Conservation (phyloP, 2,329 filamentous ascomycete species). For the Seiridium unicorne region DNA sequence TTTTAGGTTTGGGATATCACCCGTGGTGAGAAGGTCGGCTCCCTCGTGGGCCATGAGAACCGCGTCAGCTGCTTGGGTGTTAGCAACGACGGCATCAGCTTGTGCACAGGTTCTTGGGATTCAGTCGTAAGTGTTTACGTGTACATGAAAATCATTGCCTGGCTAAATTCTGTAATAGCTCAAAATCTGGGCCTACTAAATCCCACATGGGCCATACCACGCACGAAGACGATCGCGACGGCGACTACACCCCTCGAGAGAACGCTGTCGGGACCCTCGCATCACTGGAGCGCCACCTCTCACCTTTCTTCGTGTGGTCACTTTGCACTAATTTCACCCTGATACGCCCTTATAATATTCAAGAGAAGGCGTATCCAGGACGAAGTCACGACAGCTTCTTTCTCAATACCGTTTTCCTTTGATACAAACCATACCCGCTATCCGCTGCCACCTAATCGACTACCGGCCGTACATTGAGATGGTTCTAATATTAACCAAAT, state of each 20-base stretch:
- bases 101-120: conserved; percentile 99
- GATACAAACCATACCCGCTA: conserved; percentile 20
- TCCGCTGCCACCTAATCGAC: conserved; percentile 20
- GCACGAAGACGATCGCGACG: conserved; percentile 1
- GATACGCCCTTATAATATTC: conserved; percentile 38
- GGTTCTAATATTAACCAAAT: conserved; percentile 14
- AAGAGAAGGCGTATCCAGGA: conserved; percentile 41
- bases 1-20: conserved; percentile 93
- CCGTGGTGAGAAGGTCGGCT: conserved; percentile 94
- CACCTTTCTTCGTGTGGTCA: conserved; percentile 18
- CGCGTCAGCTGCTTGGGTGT: conserved; percentile 97
- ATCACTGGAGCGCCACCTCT: conserved; percentile 10
- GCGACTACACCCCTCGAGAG: conserved; percentile 8
- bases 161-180: conserved; percentile 53
- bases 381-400: conserved; percentile 46
- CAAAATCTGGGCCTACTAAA: conserved; percentile 84
- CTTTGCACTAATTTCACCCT: conserved; percentile 37
- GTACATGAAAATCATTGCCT: conserved; percentile 40
- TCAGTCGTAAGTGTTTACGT: conserved; percentile 74
- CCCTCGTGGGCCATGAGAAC: conserved; percentile 96
- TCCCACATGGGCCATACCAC: conserved; percentile 2
- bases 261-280: conserved; percentile 7
- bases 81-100: conserved; percentile 97
- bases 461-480: conserved; percentile 19
- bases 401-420: conserved; percentile 31